Evolutionary conservation across 1,284 basidiomycete genomes (phyloP).

Genomic region (Rhizoctonia solani): DNA sequence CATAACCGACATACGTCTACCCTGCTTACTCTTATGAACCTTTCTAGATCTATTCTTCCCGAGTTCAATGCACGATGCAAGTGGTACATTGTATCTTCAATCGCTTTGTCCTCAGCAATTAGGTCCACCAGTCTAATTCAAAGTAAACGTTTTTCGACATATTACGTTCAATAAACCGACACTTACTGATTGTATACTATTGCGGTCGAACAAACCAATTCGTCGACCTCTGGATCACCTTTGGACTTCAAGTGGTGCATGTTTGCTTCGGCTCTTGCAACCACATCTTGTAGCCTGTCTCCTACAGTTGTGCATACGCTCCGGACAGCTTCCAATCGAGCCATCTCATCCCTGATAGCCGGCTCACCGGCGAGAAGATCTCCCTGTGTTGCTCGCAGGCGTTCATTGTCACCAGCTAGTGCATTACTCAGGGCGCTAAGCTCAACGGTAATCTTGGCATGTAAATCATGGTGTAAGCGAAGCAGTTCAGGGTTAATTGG

Average conservation of each 20-base stretch:
- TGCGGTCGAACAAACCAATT: slow-evolving; percentile 90
- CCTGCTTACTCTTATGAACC: slow-evolving; percentile 85
- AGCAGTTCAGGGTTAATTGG: slow-evolving; percentile 90
- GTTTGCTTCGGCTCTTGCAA: slow-evolving; percentile 67
- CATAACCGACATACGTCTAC: neutral
- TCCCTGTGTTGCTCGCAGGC: slow-evolving; percentile 75
- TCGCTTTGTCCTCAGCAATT: slow-evolving; percentile 97
- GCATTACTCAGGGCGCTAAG: slow-evolving; percentile 67
- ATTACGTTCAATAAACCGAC: neutral
- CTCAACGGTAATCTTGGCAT: slow-evolving; percentile 73
- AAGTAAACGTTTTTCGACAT: neutral
- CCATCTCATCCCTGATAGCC: slow-evolving; percentile 94
- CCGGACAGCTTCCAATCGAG: slow-evolving; percentile 90
- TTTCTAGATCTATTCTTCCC: slow-evolving; percentile 89
- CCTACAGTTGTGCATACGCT: slow-evolving; percentile 86
- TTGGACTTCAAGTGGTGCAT: slow-evolving; percentile 70
- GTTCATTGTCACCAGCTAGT: slow-evolving; percentile 70
- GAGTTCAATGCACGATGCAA: slow-evolving; percentile 91
- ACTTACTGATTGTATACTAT: slow-evolving; percentile 95
- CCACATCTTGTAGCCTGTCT: slow-evolving; percentile 63
- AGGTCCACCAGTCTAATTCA: slow-evolving; percentile 83
- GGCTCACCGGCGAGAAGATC: slow-evolving; percentile 89
- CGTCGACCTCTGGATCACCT: slow-evolving; percentile 85
- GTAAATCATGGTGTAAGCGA: slow-evolving; percentile 79
- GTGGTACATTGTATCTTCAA: slow-evolving; percentile 98